Conservation (phyloP, 2,329 filamentous ascomycete species). For the Diaporthe citri region DNA sequence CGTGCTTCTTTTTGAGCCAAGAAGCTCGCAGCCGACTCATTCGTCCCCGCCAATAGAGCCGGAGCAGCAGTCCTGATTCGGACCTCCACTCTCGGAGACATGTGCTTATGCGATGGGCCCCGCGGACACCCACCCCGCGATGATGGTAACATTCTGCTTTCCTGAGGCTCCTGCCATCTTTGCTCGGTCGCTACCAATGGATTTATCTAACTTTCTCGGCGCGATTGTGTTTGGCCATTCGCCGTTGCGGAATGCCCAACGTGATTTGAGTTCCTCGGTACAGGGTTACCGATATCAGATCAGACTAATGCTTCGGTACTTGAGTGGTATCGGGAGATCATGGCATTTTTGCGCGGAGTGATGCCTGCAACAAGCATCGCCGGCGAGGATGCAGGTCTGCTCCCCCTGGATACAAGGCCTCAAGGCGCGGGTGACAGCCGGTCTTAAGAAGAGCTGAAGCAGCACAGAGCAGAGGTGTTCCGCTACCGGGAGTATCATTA, state of each 20-base stretch:
- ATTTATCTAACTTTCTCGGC: not conserved
- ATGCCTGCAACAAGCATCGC: not conserved
- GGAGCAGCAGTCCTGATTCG: constrained; percentile 24
- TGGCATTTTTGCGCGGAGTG: not conserved
- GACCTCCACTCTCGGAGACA: not conserved
- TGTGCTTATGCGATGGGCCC: constrained; percentile 3
- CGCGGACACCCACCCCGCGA: constrained; percentile 5
- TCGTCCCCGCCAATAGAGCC: constrained; percentile 14
- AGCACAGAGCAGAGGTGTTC: too few relatives aligned
- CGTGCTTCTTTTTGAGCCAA: not conserved
- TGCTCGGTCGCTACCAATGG: not conserved
- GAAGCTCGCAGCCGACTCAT: constrained; percentile 10
- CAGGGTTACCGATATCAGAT: constrained; percentile 13
- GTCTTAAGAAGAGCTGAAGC: not conserved
- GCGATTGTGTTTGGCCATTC: not conserved
- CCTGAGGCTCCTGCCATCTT: not conserved
- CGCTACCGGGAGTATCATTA: too few relatives aligned
- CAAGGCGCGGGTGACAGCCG: not conserved
- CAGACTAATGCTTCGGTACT: not conserved
- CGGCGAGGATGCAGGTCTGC: not conserved
- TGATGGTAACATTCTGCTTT: not conserved
- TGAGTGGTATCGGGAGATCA: not conserved
- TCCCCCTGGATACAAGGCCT: not conserved
- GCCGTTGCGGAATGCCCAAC: not conserved
- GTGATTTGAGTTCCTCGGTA: not conserved